Evolutionary conservation across 371 early-diverging fungal species (phyloP).

Genomic region (Mucor mucedo): DNA sequence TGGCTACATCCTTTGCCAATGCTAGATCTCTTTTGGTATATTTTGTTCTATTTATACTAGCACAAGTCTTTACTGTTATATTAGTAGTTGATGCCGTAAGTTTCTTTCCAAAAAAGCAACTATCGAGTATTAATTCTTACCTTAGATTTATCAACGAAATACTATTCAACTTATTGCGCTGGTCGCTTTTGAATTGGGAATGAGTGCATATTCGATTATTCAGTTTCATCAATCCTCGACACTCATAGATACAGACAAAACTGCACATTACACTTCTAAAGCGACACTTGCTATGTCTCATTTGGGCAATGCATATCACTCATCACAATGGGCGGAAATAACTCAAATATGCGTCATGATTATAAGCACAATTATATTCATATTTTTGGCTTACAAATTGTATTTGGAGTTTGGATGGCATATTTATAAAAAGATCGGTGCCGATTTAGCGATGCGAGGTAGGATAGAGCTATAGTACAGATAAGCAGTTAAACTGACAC

Average conservation of each 20-base stretch:
- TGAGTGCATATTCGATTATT: constrained; percentile 53
- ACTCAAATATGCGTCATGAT: constrained; percentile 53
- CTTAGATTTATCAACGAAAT: constrained; percentile 53
- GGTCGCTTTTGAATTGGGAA: constrained; percentile 53
- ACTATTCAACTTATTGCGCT: constrained; percentile 57
- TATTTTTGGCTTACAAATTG: constrained; percentile 50
- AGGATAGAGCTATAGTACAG: constrained; percentile 11
- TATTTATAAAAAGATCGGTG: constrained; percentile 91
- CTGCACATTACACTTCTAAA: background rate
- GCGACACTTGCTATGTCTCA: constrained; percentile 15
- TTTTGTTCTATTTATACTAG: constrained; percentile 48
- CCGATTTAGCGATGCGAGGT: constrained; percentile 83
- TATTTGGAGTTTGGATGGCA: constrained; percentile 74
- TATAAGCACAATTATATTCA: constrained; percentile 36
- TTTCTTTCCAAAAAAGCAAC: background rate
- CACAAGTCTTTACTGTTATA: constrained; percentile 50
- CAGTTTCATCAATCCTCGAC: constrained; percentile 56
- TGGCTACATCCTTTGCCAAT: constrained; percentile 42
- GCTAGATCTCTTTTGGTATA: constrained; percentile 54
- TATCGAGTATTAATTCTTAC: background rate
- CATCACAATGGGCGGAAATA: constrained; percentile 55
- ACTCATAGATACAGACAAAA: constrained; percentile 25
- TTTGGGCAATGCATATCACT: constrained; percentile 35
- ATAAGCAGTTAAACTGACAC: constrained; percentile 3
- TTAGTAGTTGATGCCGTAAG: constrained; percentile 55